phyloP scores from a whole-genome alignment of 1,139 yeast species.

The Blastobotrys capitulatus region DNA sequence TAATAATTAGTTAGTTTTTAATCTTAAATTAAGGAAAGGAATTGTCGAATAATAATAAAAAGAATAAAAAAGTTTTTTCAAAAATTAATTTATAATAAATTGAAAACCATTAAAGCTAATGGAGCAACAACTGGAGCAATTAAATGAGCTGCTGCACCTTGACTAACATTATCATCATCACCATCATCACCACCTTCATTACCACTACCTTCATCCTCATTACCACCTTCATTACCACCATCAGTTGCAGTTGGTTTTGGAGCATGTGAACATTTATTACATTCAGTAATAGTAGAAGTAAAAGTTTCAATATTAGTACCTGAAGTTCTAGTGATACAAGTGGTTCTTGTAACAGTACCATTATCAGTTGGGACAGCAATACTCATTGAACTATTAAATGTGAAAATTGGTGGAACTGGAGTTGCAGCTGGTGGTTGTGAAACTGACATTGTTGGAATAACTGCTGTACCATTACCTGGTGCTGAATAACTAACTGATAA shows the following conservation, averaged over 20 bases:
- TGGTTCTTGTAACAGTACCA: not conserved
- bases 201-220: not conserved
- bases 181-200: not conserved
- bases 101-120: not conserved
- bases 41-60: too few species aligned
- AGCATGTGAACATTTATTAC: not conserved
- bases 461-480: not conserved
- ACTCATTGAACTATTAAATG: not conserved
- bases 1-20: too few species aligned
- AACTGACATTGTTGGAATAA: not conserved
- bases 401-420: not conserved
- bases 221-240: not conserved
- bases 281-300: not conserved
- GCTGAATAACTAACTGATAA: not conserved
- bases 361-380: not conserved
- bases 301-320: not conserved
- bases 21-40: too few species aligned
- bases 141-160: not conserved
- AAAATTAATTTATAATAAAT: not conserved
- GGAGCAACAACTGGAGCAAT: not conserved
- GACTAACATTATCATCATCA: not conserved
- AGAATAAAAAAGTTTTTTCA: too few species aligned
- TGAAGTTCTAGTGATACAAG: not conserved
- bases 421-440: not conserved
- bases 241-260: not conserved